phyloP scores from a whole-genome alignment of 352 stramenopile genomes.

The Pythium brassicae region DNA sequence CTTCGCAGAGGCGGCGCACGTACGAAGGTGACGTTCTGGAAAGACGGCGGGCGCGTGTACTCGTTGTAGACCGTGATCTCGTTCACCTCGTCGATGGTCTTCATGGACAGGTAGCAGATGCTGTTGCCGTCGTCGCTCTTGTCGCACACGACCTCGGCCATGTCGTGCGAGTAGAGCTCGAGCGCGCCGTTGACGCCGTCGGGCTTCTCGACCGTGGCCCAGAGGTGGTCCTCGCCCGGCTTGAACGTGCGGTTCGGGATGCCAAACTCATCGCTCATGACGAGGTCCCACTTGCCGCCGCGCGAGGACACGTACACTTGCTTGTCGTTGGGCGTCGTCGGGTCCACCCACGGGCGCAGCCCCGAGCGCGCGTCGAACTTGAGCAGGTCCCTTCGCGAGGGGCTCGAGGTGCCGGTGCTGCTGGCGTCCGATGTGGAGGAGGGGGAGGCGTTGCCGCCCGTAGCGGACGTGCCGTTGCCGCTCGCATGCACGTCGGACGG shows the following conservation, averaged over 20 bases:
- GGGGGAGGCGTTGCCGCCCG: slow-evolving; percentile 4
- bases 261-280: slow-evolving; percentile 74
- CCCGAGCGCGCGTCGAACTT: slow-evolving; percentile 38
- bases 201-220: slow-evolving; percentile 59
- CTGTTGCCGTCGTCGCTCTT: slow-evolving; percentile 13
- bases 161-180: slow-evolving; percentile 63
- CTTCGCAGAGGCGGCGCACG: neutral
- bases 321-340: slow-evolving; percentile 37
- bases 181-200: slow-evolving; percentile 65
- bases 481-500: slow-evolving; percentile 3
- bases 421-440: neutral
- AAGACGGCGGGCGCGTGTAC: slow-evolving; percentile 48
- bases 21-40: slow-evolving; percentile 47
- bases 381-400: slow-evolving; percentile 10
- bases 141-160: slow-evolving; percentile 48
- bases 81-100: slow-evolving; percentile 46
- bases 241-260: slow-evolving; percentile 44
- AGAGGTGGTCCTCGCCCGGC: slow-evolving; percentile 52
- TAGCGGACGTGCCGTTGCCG: slow-evolving; percentile 9
- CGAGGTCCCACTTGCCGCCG: slow-evolving; percentile 46
- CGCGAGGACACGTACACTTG: slow-evolving; percentile 45
- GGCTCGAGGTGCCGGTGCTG: slow-evolving; percentile 2
- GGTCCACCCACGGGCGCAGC: slow-evolving; percentile 52
- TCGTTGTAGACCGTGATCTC: slow-evolving; percentile 68
- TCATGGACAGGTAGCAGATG: slow-evolving; percentile 55